Evolutionary conservation across 148 eudicot genomes (phyloP).

Genomic region (Arctostaphylos glauca): DNA sequence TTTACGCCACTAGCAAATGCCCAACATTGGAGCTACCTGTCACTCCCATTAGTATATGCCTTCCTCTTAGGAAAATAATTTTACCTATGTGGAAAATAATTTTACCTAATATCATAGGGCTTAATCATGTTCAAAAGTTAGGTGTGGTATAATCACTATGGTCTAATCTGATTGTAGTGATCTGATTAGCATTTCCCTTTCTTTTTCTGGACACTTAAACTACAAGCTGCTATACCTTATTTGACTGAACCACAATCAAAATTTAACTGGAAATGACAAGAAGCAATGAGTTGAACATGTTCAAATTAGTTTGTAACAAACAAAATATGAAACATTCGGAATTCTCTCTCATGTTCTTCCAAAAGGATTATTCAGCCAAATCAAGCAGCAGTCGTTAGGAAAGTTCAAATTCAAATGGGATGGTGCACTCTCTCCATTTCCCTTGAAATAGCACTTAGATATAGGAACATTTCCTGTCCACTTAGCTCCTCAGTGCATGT

Average conservation of each 20-base stretch:
- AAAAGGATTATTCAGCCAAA: background rate
- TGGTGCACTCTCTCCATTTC: background rate
- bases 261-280: background rate
- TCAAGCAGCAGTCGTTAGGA: background rate
- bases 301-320: slow-evolving; percentile 4
- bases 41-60: no score
- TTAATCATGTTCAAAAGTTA: no score
- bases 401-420: background rate
- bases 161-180: background rate
- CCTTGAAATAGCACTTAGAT: background rate
- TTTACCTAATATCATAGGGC: no score
- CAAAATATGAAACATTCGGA: background rate
- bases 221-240: background rate
- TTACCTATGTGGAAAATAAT: no score
- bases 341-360: background rate
- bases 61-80: no score
- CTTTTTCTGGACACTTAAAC: no score
- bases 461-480: background rate
- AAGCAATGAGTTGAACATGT: background rate
- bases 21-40: no score
- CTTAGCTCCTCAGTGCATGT: slow-evolving; percentile 53
- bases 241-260: background rate
- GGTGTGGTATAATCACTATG: no score
- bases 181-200: background rate
- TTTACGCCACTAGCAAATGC: background rate